Conservation (phyloP, 1,284 basidiomycete genomes). For the Cutaneotrichosporon spelunceum region DNA sequence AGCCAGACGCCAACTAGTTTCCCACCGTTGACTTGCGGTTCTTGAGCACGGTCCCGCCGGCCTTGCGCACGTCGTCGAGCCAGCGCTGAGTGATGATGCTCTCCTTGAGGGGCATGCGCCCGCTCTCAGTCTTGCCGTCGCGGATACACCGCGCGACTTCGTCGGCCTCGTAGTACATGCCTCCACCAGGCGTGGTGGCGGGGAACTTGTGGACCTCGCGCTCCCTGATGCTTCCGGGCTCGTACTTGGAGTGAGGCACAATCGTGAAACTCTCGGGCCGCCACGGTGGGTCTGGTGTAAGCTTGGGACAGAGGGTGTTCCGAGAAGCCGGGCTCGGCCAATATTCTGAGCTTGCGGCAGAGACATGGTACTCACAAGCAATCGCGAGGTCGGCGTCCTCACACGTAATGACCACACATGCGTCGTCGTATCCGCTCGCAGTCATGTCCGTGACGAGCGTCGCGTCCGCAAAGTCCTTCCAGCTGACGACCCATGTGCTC, state of each 20-base stretch:
- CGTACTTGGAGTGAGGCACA: slow-evolving; percentile 58
- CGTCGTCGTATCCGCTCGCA: slow-evolving; percentile 26
- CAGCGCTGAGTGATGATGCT: slow-evolving; percentile 72
- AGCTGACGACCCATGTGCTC: slow-evolving; percentile 73
- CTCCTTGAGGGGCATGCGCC: slow-evolving; percentile 69
- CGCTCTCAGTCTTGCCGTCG: slow-evolving; percentile 71
- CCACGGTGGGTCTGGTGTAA: slow-evolving; percentile 35
- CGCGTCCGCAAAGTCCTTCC: slow-evolving; percentile 52
- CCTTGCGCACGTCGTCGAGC: slow-evolving; percentile 67
- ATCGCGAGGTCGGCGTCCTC: slow-evolving; percentile 42
- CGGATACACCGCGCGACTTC: slow-evolving; percentile 75
- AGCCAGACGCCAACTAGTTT: slow-evolving; percentile 18
- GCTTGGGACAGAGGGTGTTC: neutral
- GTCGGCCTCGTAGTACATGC: slow-evolving; percentile 52
- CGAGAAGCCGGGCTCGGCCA: too few species aligned
- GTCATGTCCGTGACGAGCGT: slow-evolving; percentile 37
- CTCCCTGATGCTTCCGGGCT: slow-evolving; percentile 50
- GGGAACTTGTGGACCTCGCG: slow-evolving; percentile 56
- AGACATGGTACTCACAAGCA: slow-evolving; percentile 31
- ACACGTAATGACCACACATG: slow-evolving; percentile 37
- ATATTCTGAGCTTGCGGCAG: neutral
- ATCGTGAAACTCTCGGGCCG: slow-evolving; percentile 33
- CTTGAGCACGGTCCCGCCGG: slow-evolving; percentile 39
- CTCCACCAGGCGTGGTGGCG: slow-evolving; percentile 54
- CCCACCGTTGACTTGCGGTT: slow-evolving; percentile 32